phyloP scores from a whole-genome alignment of 1,139 yeast species.

The Candida sp. region DNA sequence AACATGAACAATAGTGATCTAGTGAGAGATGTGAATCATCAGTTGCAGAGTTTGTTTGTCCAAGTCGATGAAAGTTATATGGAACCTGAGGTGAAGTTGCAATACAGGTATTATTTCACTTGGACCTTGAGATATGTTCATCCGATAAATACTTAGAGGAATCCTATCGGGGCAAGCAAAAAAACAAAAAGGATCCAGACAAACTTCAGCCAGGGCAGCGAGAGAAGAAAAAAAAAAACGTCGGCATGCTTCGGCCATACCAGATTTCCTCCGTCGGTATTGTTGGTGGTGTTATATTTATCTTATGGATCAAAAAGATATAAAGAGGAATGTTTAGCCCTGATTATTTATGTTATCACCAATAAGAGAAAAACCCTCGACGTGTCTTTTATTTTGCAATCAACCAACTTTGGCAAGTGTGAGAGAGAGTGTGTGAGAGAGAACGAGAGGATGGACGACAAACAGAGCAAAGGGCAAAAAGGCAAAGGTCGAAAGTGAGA shows the following conservation, averaged over 20 bases:
- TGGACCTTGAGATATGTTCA: slow-evolving; percentile 15
- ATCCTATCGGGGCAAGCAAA: too few relatives aligned
- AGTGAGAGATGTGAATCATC: slow-evolving; percentile 18
- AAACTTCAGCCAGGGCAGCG: too few relatives aligned
- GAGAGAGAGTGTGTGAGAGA: background rate
- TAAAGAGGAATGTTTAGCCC: background rate
- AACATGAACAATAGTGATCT: slow-evolving; percentile 18
- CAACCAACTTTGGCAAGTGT: slow-evolving; percentile 1
- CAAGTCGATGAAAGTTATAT: slow-evolving; percentile 27
- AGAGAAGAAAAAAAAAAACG: too few relatives aligned
- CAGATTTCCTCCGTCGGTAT: too few relatives aligned
- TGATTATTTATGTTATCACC: background rate
- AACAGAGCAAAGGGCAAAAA: too few relatives aligned
- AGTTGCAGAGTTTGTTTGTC: slow-evolving; percentile 23
- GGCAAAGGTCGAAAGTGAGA: too few relatives aligned
- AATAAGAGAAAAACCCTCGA: too few relatives aligned
- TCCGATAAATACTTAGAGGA: background rate
- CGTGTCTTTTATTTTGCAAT: background rate
- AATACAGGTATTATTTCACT: slow-evolving; percentile 14
- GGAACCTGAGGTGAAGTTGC: slow-evolving; percentile 22
- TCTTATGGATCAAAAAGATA: background rate
- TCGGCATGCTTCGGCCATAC: too few relatives aligned
- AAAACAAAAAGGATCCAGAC: too few relatives aligned
- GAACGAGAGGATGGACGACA: background rate
- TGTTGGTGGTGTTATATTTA: background rate